Base-by-base conservation (phyloP, 1,284 basidiomycete genomes). In the Ceratobasidium sp. region DNA sequence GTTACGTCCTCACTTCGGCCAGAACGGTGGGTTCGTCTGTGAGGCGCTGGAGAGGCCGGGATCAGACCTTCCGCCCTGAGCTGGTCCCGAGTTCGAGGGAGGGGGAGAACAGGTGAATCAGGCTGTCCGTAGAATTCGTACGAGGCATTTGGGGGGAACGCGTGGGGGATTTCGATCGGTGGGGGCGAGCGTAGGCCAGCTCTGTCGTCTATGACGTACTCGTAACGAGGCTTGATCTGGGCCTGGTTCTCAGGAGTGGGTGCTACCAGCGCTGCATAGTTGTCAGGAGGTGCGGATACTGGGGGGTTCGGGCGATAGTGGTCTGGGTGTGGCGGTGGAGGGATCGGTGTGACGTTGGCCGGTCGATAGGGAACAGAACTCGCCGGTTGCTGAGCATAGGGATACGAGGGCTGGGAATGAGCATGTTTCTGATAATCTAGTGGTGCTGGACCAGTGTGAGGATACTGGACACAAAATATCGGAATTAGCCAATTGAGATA, bases 161-260 rank as follows among this genome's bases (percentile, higher is more conserved):
- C 56, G 26, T 74, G 69, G 31, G 69, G 69, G 23, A 74, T 39
- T 47, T 74, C 69, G 45, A 74, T 42, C 6, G 69, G 69, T 51
- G 69, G 69, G 58, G 69, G 69, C 31, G 69, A 74, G 5, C 31
- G 58, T 17, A 74, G 39, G 58, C 69, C 69, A 5, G 69, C 69
- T 23, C 69, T 39, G 69, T 74, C 69, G 45, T 74, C 69, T 26
- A 74, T 74, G 69, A 74, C 69, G 45, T 61, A 74, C 45, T 47
- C 42, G 58, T 74, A 74, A 23, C 69, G 58, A 10, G 69, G 69
- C 28, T 47, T 74, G 45, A 49, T 13, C 35, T 56, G 67, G 51
- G 67, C 49, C 47, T 33, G 67, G 67, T 49, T 35, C 39, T 64
- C 39, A 10, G 61, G 58, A 23, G 39, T 71, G 23, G 53, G 68